A percentile compares a stretch with the other conserved stretches of the same genome.
Evolutionary conservation across 2,329 filamentous ascomycete species (phyloP).

Genomic region (Cytospora piceae): DNA sequence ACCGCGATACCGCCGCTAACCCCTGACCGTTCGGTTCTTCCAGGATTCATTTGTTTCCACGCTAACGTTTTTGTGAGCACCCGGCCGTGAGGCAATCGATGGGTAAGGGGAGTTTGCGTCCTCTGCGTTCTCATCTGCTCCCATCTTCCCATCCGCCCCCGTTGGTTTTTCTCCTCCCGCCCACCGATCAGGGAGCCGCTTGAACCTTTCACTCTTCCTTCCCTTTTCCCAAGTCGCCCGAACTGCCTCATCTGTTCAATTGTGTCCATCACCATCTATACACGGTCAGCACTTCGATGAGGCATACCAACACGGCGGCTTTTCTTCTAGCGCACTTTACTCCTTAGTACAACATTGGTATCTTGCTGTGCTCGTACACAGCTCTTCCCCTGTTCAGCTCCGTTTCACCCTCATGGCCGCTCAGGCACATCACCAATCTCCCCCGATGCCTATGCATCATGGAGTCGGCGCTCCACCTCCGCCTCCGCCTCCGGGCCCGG

Average conservation of each 20-base stretch:
- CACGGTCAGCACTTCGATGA: constrained; percentile 14
- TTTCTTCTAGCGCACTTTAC: background rate
- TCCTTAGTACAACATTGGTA: background rate
- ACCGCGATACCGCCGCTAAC: constrained; percentile 3
- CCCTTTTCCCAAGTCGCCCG: constrained; percentile 23
- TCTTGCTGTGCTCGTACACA: background rate
- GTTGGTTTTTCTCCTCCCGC: constrained; percentile 31
- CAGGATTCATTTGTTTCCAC: constrained; percentile 31
- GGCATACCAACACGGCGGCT: constrained; percentile 7
- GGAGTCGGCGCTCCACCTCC: constrained; percentile 62
- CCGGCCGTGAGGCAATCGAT: constrained; percentile 26
- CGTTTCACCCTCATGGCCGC: constrained; percentile 63
- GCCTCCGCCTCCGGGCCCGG: constrained; percentile 56
- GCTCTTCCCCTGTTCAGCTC: background rate
- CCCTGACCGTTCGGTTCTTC: constrained; percentile 23
- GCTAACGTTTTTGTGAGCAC: constrained; percentile 21
- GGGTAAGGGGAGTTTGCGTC: constrained; percentile 32
- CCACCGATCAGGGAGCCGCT: constrained; percentile 30
- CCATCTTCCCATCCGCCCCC: constrained; percentile 26
- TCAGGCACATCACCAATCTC: constrained; percentile 70
- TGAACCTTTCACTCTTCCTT: constrained; percentile 29
- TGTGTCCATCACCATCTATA: constrained; percentile 4
- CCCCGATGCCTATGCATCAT: constrained; percentile 70
- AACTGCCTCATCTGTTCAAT: constrained; percentile 23
- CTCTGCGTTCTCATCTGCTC: constrained; percentile 31